These are phyloP conservation scores for Yamadazyma siamensis DNA, from an alignment of 1,139 yeast genomes.

Conservation along the genomic window DNA sequence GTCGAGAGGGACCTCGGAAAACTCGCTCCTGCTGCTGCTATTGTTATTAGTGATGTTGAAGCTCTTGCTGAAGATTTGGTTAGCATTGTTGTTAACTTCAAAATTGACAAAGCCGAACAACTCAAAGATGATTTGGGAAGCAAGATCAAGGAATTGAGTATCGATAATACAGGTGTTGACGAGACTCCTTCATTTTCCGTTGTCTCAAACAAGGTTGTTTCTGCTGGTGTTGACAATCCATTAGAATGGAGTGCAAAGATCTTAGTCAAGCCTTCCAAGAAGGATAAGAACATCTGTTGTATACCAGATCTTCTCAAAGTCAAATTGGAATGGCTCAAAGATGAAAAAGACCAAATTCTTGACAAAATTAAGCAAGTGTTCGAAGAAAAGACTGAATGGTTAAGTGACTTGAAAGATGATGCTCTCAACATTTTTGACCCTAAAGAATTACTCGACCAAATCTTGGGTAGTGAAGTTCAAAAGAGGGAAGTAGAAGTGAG, in stretches of 20 bases:
- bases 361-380: conserved; percentile 14
- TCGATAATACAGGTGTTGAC: conserved; percentile 19
- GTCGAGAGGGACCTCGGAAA: conserved; percentile 1
- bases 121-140: conserved; percentile 13
- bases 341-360: conserved; percentile 12
- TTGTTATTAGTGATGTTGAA: conserved; percentile 20
- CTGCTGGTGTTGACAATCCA: conserved; percentile 9
- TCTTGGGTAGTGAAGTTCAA: conserved; percentile 3
- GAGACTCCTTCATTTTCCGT: conserved; percentile 7
- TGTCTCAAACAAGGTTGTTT: conserved; percentile 11
- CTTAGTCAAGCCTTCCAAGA: conserved; percentile 15
- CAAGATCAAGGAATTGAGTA: conserved; percentile 13
- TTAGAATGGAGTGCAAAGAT: conserved; percentile 20
- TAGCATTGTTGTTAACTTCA: conserved; percentile 20
- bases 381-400: conserved; percentile 18
- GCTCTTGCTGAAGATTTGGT: conserved; percentile 16
- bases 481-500: conserved; percentile 3
- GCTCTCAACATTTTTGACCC: conserved; percentile 11
- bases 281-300: conserved; percentile 18
- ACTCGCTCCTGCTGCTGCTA: conserved; percentile 21
- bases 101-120: conserved; percentile 18
- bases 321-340: conserved; percentile 17
- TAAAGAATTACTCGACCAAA: conserved; percentile 11
- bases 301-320: conserved; percentile 22
- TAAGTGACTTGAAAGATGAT: conserved; percentile 8